Evolutionary conservation across 177 flowering plant species (phyloP), one percentile per base, ranked within the genome.

Genomic region (Vitis hybrid): DNA sequence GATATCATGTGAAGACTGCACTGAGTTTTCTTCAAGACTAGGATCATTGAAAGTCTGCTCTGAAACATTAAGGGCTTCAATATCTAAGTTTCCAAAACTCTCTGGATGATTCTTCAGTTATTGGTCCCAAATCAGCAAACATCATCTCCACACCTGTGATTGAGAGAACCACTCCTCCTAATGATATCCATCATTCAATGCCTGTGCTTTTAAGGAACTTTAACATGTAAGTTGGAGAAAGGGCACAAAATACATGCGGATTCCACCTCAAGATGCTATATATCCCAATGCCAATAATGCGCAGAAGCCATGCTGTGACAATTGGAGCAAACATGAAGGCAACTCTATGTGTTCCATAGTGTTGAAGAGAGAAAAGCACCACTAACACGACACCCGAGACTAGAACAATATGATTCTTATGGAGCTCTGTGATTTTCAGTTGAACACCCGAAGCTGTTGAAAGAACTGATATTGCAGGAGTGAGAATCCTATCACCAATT

Each of bases 131-230:
- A 80, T 88, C 89, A 61, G 97, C 90, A 86, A 87, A 88, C 94
- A 91, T 89, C 2, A 91, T 68, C 80, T 91, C 97, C 1, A 77
- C 83, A 74, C 92, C 97, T 91, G 96, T 86, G 34, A 91, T 82
- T 7, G 84, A 82, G 26, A 92, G 92, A 64, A 92, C 81, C 5
- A 90, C 80, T 62, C 97, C 93, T 13, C 93, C 95, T 19, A 90
- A 72, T 10, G 95, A 89, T 15, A 83, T 65, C 97, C 94, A 90
- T 50, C 95, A 18, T 66, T 87, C 89, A 32, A 51, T 65, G 3
- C 87, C 87, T 11, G 89, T 85, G 69, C 69, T 81, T 73, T 51
- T 80, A 39, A 92, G 81, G 76, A 87, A 90, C 75, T 74, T 85
- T 19, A 76, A 69, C 81, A 92, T 84, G 80, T 92, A 92, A 68